Evolutionary conservation across 208 protist species (phyloP), one percentile per base, ranked within the genome.

Genomic region (Trypanosoma platydactyli): DNA sequence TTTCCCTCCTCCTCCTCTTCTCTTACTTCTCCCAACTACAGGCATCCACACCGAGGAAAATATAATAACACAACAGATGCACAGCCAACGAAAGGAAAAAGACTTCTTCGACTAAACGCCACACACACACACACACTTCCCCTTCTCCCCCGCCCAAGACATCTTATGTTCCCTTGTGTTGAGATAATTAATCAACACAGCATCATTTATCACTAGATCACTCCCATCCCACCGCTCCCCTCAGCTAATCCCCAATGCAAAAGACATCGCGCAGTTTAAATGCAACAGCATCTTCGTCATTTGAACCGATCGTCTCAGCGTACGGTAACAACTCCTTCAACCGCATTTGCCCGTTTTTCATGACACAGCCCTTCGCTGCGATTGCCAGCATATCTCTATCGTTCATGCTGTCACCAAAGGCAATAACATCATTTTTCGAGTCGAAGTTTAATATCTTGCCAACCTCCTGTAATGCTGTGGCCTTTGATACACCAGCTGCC

Each of bases 351-450:
- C 68, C 83, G 60, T 93, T 93, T 16, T 45, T 71, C 87, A 93
- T 93, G 18, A 93, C 69, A 59, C 65, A 90, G 5, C 79, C 87
- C 51, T 90, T 93, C 5, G 81, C 81, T 1, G 83, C 83, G 0
- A 48, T 68, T 18, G 54, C 41, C 16, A 93, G 73, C 72, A 93
- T 84, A 59, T 88, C 78, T 42, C 65, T 64, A 50, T 93, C 87
- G 60, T 90, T 93, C 59, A 90, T 50, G 18, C 81, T 78, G 45
- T 93, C 80, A 25, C 87, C 87, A 68, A 93, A 89, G 11, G 81
- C 80, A 61, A 90, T 80, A 59, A 71, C 83, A 62, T 93, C 81
- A 15, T 18, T 4, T 1, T 55, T 24, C 59, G 79, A 68, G n/a
- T 52, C 76, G 48, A 88, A 52, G 25, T 77, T 62, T 11, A 90